Conservation (phyloP, 2,329 filamentous ascomycete genomes). For the Pseudocercospora eumusae region DNA sequence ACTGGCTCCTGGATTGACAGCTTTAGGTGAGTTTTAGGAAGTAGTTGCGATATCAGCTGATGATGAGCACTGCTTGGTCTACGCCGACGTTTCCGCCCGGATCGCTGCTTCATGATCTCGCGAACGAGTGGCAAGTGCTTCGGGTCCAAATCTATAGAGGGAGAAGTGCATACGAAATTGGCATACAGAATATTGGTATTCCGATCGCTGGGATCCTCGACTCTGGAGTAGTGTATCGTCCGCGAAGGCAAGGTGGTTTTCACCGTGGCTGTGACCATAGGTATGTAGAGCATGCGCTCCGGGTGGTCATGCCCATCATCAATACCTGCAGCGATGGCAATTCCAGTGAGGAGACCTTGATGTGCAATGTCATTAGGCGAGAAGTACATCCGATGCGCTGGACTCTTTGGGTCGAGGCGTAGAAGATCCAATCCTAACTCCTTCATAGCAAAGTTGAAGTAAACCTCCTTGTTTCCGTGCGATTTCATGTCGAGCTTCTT, state of each 20-base stretch:
- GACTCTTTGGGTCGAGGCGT: slow-evolving; percentile 85
- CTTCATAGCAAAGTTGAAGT: slow-evolving; percentile 89
- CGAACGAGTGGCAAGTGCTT: slow-evolving; percentile 85
- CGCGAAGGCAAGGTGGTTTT: slow-evolving; percentile 94
- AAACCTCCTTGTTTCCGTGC: slow-evolving; percentile 68
- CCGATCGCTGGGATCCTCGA: slow-evolving; percentile 70
- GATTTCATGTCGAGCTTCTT: slow-evolving; percentile 72
- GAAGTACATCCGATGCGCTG: slow-evolving; percentile 98
- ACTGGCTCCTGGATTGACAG: slow-evolving; percentile 97
- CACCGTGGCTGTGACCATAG: slow-evolving; percentile 94
- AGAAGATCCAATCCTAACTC: slow-evolving; percentile 93
- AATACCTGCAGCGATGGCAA: slow-evolving; percentile 88
- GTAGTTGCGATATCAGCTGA: slow-evolving; percentile 78
- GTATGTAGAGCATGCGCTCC: slow-evolving; percentile 86
- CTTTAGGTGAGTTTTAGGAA: slow-evolving; percentile 93
- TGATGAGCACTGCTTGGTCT: slow-evolving; percentile 44
- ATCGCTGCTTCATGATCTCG: slow-evolving; percentile 63
- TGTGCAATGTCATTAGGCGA: slow-evolving; percentile 89
- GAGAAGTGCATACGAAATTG: slow-evolving; percentile 93
- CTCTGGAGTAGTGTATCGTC: slow-evolving; percentile 76
- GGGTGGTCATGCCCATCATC: slow-evolving; percentile 86
- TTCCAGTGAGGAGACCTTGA: slow-evolving; percentile 85
- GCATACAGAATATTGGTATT: slow-evolving; percentile 97
- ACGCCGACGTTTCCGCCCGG: slow-evolving; percentile 14
- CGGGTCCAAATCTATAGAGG: slow-evolving; percentile 88